Evolutionary conservation across 371 early-diverging fungal species (phyloP).

Genomic region (Umbelopsis sp.): DNA sequence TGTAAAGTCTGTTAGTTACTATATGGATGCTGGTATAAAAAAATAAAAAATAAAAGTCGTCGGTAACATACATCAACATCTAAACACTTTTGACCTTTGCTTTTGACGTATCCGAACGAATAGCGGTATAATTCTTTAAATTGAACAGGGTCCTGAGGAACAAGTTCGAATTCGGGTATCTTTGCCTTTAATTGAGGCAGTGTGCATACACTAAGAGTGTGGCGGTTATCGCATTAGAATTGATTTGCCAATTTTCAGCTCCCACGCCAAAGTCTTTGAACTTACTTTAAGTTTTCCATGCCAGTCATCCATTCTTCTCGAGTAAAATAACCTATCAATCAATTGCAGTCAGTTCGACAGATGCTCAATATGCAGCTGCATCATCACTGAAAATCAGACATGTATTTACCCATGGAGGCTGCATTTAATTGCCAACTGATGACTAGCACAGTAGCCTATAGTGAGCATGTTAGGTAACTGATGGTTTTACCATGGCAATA

Average conservation of each 20-base stretch:
- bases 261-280: background rate
- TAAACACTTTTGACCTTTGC: conserved; percentile 70
- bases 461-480: background rate
- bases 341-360: conserved; percentile 36
- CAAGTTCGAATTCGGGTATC: conserved; percentile 46
- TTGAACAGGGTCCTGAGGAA: conserved; percentile 48
- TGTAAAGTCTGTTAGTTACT: background rate
- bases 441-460: conserved; percentile 60
- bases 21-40: background rate
- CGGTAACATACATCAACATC: conserved; percentile 56
- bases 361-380: conserved; percentile 66
- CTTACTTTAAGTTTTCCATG: conserved; percentile 63
- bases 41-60: background rate
- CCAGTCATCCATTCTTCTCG: conserved; percentile 71
- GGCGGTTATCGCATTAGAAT: background rate
- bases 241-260: background rate
- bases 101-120: conserved; percentile 71
- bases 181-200: conserved; percentile 48
- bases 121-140: conserved; percentile 70
- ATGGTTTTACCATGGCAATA: background rate
- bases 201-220: conserved; percentile 54
- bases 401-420: conserved; percentile 59
- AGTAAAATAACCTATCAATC: conserved; percentile 58
- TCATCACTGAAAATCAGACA: conserved; percentile 40
- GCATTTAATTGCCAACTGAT: conserved; percentile 68